These are phyloP conservation scores for Rhizopogon vesiculosus DNA, from an alignment of 768 basidiomycete genomes.

Conservation along the genomic window DNA sequence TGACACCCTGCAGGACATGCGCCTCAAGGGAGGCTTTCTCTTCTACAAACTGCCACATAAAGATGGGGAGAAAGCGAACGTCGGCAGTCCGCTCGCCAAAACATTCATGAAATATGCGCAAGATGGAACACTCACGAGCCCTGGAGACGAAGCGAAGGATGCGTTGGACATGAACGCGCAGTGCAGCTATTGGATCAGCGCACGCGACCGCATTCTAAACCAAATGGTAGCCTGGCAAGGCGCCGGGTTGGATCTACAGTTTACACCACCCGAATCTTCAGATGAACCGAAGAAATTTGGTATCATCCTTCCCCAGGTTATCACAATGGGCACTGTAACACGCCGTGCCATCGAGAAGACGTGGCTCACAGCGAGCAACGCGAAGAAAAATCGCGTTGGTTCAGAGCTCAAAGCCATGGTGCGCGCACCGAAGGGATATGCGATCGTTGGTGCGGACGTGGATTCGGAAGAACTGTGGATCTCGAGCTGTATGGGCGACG, in stretches of 20 bases:
- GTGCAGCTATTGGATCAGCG: conserved; percentile 97
- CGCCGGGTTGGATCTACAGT: conserved; percentile 45
- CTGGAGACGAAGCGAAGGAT: conserved; percentile 72
- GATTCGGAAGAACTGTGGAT: conserved; percentile 99
- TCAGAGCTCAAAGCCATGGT: conserved; percentile 99
- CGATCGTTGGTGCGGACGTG: conserved; percentile 96
- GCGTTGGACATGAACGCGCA: conserved; percentile 90
- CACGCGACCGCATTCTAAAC: conserved; percentile 84
- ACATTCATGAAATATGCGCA: conserved; percentile 85
- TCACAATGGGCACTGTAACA: conserved; percentile 98
- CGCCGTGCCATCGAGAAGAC: conserved; percentile 97
- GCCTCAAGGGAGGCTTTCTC: conserved; percentile 42
- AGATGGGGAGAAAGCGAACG: conserved; percentile 91
- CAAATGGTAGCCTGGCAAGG: conserved; percentile 91
- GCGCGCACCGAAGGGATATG: conserved; percentile 86
- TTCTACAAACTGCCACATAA: conserved; percentile 97
- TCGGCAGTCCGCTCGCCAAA: conserved; percentile 89
- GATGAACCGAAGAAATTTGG: conserved; percentile 59
- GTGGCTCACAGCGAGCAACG: conserved; percentile 97
- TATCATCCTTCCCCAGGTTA: conserved; percentile 91
- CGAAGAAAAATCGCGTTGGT: conserved; percentile 96
- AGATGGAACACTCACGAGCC: conserved; percentile 82
- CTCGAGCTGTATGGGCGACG: conserved; percentile 96
- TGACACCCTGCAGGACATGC: conserved; percentile 45
- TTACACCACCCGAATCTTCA: conserved; percentile 19